phyloP scores from a whole-genome alignment of 2,329 filamentous ascomycete genomes.

The Bipolaris sorokiniana region DNA sequence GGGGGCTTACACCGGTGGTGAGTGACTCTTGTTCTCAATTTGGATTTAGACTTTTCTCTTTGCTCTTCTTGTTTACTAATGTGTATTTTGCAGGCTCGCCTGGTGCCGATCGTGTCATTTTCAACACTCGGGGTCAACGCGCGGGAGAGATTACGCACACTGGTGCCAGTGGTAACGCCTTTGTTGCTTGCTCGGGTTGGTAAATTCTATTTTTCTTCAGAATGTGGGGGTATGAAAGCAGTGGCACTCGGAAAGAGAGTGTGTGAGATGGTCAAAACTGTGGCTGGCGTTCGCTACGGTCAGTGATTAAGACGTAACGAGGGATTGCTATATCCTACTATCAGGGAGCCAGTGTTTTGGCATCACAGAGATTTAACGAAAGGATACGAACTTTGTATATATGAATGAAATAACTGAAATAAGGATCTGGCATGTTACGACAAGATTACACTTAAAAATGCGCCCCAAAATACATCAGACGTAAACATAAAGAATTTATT shows the following conservation, averaged over 20 bases:
- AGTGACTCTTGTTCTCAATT: slow-evolving; percentile 23
- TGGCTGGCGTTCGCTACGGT: background rate
- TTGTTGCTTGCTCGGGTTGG: slow-evolving; percentile 64
- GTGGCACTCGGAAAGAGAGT: background rate
- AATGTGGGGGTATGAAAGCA: background rate
- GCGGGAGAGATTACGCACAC: slow-evolving; percentile 74
- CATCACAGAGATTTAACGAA: background rate
- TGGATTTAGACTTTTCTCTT: background rate
- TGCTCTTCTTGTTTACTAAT: background rate
- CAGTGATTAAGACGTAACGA: background rate
- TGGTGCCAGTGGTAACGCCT: slow-evolving; percentile 70
- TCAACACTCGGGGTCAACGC: slow-evolving; percentile 62
- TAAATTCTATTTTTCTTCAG: no score
- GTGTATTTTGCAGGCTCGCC: slow-evolving; percentile 58
- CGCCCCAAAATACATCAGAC: no score
- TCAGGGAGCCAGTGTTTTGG: background rate
- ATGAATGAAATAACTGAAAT: background rate
- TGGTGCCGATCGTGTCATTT: slow-evolving; percentile 70
- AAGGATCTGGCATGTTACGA: no score
- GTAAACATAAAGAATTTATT: no score
- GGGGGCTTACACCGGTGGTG: slow-evolving; percentile 63
- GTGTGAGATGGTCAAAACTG: background rate
- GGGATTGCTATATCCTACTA: background rate
- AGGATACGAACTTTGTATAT: background rate
- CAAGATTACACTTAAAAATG: no score